Evolutionary conservation across 208 protist genomes (phyloP).

Genomic region (Phytomonas sp.): DNA sequence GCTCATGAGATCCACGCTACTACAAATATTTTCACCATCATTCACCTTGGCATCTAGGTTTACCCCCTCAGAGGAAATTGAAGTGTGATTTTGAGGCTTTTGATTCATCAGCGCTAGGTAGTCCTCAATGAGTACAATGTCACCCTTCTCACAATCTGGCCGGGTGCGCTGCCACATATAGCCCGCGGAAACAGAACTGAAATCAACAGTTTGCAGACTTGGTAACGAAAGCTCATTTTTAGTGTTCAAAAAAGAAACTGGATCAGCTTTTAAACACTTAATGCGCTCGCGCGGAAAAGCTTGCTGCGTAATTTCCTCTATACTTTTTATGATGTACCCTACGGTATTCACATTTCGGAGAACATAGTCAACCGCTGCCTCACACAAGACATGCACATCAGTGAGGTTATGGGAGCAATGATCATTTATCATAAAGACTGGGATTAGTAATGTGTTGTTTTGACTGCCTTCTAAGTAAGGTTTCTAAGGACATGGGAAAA

Average conservation of each 20-base stretch:
- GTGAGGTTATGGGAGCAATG: slow-evolving; percentile 7
- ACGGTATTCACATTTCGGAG: slow-evolving; percentile 71
- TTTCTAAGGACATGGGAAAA: neutral
- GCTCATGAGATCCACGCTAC: neutral
- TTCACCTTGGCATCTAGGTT: neutral
- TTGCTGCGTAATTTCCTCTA: slow-evolving; percentile 47
- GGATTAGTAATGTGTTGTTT: neutral
- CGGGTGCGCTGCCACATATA: slow-evolving; percentile 72
- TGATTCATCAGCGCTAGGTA: slow-evolving; percentile 15
- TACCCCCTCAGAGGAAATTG: slow-evolving; percentile 7
- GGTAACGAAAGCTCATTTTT: neutral
- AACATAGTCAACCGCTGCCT: slow-evolving; percentile 60
- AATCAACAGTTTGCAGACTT: neutral
- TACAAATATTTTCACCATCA: neutral
- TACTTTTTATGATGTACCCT: slow-evolving; percentile 75
- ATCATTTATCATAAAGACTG: neutral
- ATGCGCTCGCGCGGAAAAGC: slow-evolving; percentile 62
- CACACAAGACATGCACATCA: slow-evolving; percentile 49
- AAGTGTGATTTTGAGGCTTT: slow-evolving; percentile 10
- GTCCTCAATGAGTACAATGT: slow-evolving; percentile 73
- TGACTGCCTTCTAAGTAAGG: neutral
- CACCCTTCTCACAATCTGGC: slow-evolving; percentile 50
- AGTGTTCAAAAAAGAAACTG: neutral
- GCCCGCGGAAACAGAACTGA: slow-evolving; percentile 26
- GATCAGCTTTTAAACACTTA: slow-evolving; percentile 41